phyloP scores from a whole-genome alignment of 2,329 filamentous ascomycete species.

The Ceratocystis harringtonii region DNA sequence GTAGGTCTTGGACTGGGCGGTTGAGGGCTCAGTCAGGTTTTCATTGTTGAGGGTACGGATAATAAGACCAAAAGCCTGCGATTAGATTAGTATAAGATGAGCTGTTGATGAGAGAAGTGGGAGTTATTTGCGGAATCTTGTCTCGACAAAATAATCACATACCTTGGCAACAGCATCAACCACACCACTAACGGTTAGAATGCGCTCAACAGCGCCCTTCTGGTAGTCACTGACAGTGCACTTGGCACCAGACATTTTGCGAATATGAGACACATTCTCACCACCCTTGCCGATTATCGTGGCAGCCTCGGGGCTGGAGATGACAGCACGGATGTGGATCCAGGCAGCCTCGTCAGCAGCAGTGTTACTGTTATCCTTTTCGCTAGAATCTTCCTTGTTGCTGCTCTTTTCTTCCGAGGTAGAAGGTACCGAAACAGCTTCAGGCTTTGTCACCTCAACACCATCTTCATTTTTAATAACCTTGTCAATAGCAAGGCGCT shows the following conservation, averaged over 20 bases:
- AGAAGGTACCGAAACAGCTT: constrained; percentile 25
- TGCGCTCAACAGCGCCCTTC: constrained; percentile 90
- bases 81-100: constrained; percentile 21
- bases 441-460: constrained; percentile 30
- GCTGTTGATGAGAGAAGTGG: constrained; percentile 2
- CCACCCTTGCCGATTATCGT: constrained; percentile 98
- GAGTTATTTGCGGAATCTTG: background rate
- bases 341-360: constrained; percentile 82
- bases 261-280: constrained; percentile 95
- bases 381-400: constrained; percentile 31
- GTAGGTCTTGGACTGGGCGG: constrained; percentile 90
- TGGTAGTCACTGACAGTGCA: constrained; percentile 98
- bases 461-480: constrained; percentile 55
- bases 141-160: constrained; percentile 20
- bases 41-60: constrained; percentile 98
- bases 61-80: constrained; percentile 85
- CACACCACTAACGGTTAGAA: constrained; percentile 89
- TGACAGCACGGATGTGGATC: constrained; percentile 94
- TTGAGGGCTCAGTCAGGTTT: constrained; percentile 73
- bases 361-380: constrained; percentile 28
- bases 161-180: constrained; percentile 97
- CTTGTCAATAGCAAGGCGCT: constrained; percentile 92
- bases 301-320: constrained; percentile 91
- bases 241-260: constrained; percentile 87
- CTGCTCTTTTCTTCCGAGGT: constrained; percentile 33